phyloP scores from a whole-genome alignment of 345 rosid genomes.

The Dimocarpus longan region DNA sequence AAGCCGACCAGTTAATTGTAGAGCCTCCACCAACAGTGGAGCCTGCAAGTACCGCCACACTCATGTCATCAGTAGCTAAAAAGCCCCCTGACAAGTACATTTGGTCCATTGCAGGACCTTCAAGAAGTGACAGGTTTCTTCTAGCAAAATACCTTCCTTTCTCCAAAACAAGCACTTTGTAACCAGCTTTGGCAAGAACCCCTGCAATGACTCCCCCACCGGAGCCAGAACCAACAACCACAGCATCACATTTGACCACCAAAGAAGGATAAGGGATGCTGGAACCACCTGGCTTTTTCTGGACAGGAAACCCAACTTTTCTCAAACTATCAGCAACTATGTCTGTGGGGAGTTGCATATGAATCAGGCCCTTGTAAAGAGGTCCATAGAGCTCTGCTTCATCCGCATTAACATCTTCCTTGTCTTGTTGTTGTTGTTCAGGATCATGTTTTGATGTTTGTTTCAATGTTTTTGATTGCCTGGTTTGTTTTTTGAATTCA shows the following conservation, averaged over 20 bases:
- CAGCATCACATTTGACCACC: conserved; percentile 70
- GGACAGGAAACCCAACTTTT: conserved; percentile 46
- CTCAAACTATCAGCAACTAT: conserved; percentile 41
- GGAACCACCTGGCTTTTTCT: conserved; percentile 8
- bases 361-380: conserved; percentile 52
- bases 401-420: conserved; percentile 16
- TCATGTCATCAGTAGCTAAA: conserved; percentile 59
- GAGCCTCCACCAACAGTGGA: conserved; percentile 93
- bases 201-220: conserved; percentile 88
- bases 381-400: conserved; percentile 59
- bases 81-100: conserved; percentile 70
- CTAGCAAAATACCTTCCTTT: conserved; percentile 75
- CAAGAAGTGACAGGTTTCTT: conserved; percentile 64
- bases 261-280: conserved; percentile 36
- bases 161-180: conserved; percentile 76
- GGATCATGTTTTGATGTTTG: not conserved
- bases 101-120: conserved; percentile 73
- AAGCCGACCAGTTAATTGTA: conserved; percentile 85
- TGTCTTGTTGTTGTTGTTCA: not conserved
- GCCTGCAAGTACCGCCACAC: conserved; percentile 62
- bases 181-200: conserved; percentile 69
- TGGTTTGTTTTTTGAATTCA: conserved; percentile 26
- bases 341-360: conserved; percentile 50
- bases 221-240: conserved; percentile 81
- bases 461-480: conserved; percentile 9